Conservation (phyloP, 345 rosid species). For the Corchorus capsularis region DNA sequence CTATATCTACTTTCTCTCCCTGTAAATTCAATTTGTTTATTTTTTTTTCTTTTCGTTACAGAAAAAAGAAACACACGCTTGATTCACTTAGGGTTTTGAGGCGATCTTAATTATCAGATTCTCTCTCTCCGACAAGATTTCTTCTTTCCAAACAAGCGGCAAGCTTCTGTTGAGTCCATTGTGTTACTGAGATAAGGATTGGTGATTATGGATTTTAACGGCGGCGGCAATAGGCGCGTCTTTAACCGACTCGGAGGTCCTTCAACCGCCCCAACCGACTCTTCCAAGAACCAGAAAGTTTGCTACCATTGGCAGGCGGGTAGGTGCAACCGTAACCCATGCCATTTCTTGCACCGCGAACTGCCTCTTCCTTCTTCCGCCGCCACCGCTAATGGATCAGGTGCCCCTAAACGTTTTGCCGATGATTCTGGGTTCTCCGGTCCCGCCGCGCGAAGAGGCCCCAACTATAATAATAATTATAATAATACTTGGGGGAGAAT, state of each 20-base stretch:
- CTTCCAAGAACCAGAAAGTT: conserved; percentile 55
- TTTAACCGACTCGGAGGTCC: conserved; percentile 70
- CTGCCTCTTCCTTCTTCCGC: conserved; percentile 52
- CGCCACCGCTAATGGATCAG: conserved; percentile 36
- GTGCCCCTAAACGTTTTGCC: conserved; percentile 58
- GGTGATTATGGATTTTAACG: conserved; percentile 71
- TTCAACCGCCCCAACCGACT: conserved; percentile 27
- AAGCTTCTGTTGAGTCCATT: background rate
- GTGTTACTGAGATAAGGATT: background rate
- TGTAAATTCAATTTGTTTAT: background rate
- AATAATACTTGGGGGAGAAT: conserved; percentile 55
- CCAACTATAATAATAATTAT: conserved; percentile 43
- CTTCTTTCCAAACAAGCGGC: background rate
- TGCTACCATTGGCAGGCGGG: conserved; percentile 94
- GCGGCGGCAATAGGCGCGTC: conserved; percentile 70
- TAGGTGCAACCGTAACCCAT: conserved; percentile 64
- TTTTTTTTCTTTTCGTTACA: background rate
- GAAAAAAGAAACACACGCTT: background rate
- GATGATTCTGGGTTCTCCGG: conserved; percentile 65
- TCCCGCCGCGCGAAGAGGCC: conserved; percentile 55
- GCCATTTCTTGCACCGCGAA: conserved; percentile 78
- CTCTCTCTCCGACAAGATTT: background rate
- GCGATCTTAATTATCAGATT: conserved; percentile 5
- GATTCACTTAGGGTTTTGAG: background rate
- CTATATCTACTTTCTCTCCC: background rate